Percentiles rank a stretch among this genome's conserved stretches.
These are phyloP conservation scores for Phytophthora chlamydospora DNA, from an alignment of 352 stramenopile species.

Conservation along the genomic window DNA sequence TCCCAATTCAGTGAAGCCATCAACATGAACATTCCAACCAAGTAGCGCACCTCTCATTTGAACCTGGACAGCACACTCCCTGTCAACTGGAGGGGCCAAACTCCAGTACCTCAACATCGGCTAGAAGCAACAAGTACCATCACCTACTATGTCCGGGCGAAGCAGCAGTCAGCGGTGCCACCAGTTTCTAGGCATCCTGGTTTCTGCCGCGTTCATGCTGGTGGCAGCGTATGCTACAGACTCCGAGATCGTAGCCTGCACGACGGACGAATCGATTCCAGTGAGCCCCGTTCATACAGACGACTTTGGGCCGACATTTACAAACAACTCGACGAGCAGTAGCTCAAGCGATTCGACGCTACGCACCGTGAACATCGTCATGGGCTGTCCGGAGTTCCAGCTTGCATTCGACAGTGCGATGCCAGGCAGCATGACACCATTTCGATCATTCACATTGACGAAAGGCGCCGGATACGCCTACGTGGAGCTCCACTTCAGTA, in stretches of 20 bases:
- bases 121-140: no score
- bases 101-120: no score
- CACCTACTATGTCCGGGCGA: no score
- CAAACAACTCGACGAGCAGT: neutral
- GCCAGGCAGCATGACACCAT: slow-evolving; percentile 33
- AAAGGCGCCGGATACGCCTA: slow-evolving; percentile 59
- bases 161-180: neutral
- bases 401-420: slow-evolving; percentile 44
- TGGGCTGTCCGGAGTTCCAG: slow-evolving; percentile 62
- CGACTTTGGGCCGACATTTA: neutral
- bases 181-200: slow-evolving; percentile 2
- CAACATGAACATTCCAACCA: no score
- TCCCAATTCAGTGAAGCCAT: no score
- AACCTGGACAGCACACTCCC: no score
- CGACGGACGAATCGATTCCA: neutral
- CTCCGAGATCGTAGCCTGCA: neutral
- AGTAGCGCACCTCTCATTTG: no score
- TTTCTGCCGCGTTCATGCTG: slow-evolving; percentile 2
- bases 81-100: no score
- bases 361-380: slow-evolving; percentile 26
- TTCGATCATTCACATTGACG: slow-evolving; percentile 50
- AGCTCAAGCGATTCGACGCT: slow-evolving; percentile 7
- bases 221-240: neutral
- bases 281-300: no score
- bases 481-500: slow-evolving; percentile 51